Percentiles rank a stretch among this genome's conserved stretches.
Evolutionary conservation across 192 early-diverging fungal species (phyloP).

Genomic region (Hyaloraphidium curvatum): DNA sequence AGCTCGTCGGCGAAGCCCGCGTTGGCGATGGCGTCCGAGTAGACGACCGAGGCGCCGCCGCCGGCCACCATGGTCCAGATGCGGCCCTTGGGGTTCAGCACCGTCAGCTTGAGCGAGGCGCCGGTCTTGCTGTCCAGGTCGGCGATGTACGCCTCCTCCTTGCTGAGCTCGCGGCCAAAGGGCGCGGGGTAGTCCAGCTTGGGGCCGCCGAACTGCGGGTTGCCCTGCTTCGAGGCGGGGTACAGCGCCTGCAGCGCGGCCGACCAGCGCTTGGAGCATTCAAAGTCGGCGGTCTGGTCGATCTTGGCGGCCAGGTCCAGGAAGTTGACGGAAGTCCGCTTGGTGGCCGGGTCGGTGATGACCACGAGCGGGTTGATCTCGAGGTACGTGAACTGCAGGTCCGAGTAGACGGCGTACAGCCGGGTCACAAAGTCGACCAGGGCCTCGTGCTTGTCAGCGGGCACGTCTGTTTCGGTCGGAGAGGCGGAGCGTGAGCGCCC

Average conservation of each 20-base stretch:
- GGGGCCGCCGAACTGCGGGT: conserved; percentile 47
- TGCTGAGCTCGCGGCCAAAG: conserved; percentile 87
- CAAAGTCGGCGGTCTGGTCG: conserved; percentile 96
- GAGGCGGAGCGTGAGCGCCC: too few species aligned
- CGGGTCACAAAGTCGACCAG: conserved; percentile 81
- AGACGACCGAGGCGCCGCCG: conserved; percentile 95
- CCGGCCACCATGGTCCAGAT: conserved; percentile 99
- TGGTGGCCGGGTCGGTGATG: conserved; percentile 35
- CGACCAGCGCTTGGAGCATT: conserved; percentile 90
- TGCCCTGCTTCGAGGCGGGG: conserved; percentile 1
- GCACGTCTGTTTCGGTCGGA: conserved; percentile 31
- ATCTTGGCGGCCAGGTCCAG: conserved; percentile 95
- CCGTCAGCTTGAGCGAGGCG: conserved; percentile 92
- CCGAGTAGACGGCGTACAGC: conserved; percentile 86
- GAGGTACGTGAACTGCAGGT: conserved; percentile 96
- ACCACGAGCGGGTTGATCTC: conserved; percentile 99
- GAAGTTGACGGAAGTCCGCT: conserved; percentile 51
- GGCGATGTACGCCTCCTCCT: conserved; percentile 94
- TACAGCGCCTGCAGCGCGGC: conserved; percentile 27
- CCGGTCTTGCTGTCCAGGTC: conserved; percentile 97
- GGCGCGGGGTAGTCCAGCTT: conserved; percentile 93
- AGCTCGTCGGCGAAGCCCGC: conserved; percentile 82
- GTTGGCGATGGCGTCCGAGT: conserved; percentile 97
- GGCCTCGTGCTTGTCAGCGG: conserved; percentile 36
- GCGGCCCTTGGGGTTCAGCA: conserved; percentile 84